phyloP scores from a whole-genome alignment of 192 early-diverging fungal genomes.

The Coemansia sp. region DNA sequence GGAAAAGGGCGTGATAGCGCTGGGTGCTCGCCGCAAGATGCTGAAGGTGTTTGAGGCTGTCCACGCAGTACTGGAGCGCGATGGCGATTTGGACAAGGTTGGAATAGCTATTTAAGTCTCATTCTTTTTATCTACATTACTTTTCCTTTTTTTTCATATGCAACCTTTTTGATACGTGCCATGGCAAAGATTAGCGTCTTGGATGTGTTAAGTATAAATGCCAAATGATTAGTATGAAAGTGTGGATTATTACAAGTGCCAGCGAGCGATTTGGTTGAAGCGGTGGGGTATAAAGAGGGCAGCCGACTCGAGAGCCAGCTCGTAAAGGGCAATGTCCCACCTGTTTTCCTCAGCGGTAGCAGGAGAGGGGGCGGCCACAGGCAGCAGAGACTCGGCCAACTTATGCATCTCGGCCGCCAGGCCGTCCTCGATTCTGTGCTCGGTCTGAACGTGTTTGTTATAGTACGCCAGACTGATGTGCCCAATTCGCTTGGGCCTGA shows the following conservation, averaged over 20 bases:
- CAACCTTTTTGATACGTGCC: too few species aligned
- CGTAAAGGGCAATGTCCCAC: constrained; percentile 50
- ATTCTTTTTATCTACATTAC: not conserved
- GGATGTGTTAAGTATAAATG: too few species aligned
- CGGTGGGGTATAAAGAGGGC: constrained; percentile 25
- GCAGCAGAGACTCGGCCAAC: constrained; percentile 23
- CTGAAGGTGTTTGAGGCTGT: constrained; percentile 87
- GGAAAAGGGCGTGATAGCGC: constrained; percentile 81
- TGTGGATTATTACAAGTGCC: constrained; percentile 17
- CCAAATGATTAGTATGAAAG: not conserved
- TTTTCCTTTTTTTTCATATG: not conserved
- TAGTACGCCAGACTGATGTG: constrained; percentile 44
- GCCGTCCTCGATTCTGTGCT: constrained; percentile 13
- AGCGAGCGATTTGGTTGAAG: constrained; percentile 47
- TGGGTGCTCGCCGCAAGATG: constrained; percentile 95
- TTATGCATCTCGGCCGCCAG: constrained; percentile 11
- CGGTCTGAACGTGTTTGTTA: constrained; percentile 39
- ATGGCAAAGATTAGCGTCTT: too few species aligned
- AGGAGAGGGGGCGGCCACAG: not conserved
- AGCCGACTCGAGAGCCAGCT: constrained; percentile 33
- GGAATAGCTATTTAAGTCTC: not conserved
- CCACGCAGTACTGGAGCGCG: constrained; percentile 7
- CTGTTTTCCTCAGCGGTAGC: constrained; percentile 13
- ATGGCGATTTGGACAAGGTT: constrained; percentile 2
- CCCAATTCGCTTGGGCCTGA: constrained; percentile 34